Percentiles rank a stretch among this genome's conserved stretches.
These are phyloP conservation scores for Kregervanrija delftensis DNA, from an alignment of 805 yeast species.

Conservation along the genomic window DNA sequence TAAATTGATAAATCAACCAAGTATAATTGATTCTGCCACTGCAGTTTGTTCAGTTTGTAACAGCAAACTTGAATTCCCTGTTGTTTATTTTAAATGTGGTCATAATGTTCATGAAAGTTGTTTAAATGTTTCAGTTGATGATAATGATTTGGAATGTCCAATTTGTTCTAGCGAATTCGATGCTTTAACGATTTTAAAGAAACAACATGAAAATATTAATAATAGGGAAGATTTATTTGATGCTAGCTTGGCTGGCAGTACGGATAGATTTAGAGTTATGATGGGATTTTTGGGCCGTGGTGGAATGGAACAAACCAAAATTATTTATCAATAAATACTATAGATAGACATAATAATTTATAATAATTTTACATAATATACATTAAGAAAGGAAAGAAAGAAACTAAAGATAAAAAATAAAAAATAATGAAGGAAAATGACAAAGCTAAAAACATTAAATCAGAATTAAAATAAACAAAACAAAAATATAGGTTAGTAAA, in stretches of 20 bases:
- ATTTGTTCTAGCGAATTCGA: constrained; percentile 68
- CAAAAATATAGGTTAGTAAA: no score
- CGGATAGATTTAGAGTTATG: constrained; percentile 65
- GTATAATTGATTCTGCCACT: constrained; percentile 43
- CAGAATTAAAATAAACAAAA: no score
- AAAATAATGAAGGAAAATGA: no score
- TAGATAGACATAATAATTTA: no score
- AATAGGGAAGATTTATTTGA: constrained; percentile 60
- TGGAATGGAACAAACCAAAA: constrained; percentile 48
- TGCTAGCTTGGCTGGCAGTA: constrained; percentile 43
- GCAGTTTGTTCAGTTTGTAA: constrained; percentile 62
- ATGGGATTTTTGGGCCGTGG: constrained; percentile 86
- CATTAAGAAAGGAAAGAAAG: no score
- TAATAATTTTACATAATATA: no score
- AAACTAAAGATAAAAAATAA: no score
- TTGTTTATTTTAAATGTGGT: constrained; percentile 75
- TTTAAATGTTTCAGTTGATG: constrained; percentile 13
- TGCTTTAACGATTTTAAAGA: constrained; percentile 50
- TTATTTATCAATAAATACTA: not conserved
- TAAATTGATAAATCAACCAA: constrained; percentile 38
- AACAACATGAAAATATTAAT: constrained; percentile 54
- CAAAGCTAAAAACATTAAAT: no score
- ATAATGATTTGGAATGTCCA: constrained; percentile 51
- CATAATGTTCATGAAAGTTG: constrained; percentile 87
- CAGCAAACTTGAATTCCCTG: constrained; percentile 63